Evolutionary conservation across 228 moss, liverwort and hornwort species (phyloP).

Genomic region (Sphagnum fallax): DNA sequence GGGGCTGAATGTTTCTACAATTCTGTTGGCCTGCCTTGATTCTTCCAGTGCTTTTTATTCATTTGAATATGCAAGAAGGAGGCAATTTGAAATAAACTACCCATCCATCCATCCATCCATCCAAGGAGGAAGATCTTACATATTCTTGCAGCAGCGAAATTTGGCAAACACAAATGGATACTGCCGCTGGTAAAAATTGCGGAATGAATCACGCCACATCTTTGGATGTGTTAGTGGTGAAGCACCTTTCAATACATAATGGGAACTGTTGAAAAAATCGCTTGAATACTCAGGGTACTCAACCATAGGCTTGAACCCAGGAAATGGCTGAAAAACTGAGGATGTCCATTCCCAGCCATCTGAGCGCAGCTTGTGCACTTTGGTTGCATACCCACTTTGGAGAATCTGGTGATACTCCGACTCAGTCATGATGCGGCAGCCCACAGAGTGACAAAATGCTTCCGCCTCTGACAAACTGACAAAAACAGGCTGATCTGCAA

Average conservation of each 20-base stretch:
- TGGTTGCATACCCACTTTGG: conserved; percentile 10
- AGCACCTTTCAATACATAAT: conserved; percentile 36
- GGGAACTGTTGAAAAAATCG: conserved; percentile 28
- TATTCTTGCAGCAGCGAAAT: conserved; percentile 22
- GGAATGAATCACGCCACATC: conserved; percentile 28
- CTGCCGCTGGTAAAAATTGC: conserved; percentile 30
- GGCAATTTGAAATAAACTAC: too few relatives aligned
- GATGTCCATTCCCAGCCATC: conserved; percentile 46
- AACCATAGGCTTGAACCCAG: conserved; percentile 31
- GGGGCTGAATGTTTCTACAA: too few relatives aligned
- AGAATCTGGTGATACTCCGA: conserved; percentile 29
- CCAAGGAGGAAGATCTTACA: too few relatives aligned
- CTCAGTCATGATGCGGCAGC: conserved; percentile 27
- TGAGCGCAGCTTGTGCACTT: conserved; percentile 16
- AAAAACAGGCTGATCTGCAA: conserved; percentile 24
- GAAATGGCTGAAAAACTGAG: conserved; percentile 25
- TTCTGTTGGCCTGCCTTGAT: too few relatives aligned
- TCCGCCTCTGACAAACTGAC: conserved; percentile 37
- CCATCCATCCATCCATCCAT: too few relatives aligned
- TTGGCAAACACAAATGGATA: conserved; percentile 35
- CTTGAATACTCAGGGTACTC: conserved; percentile 35
- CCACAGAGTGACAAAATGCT: conserved; percentile 34
- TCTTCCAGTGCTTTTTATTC: too few relatives aligned
- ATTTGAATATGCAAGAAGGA: too few relatives aligned
- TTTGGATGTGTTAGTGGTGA: conserved; percentile 27